A percentile compares a stretch with the other conserved stretches of the same genome.
Evolutionary conservation across 176 grass and related monocot genomes (phyloP).

Genomic region (Cymbopogon citratus): DNA sequence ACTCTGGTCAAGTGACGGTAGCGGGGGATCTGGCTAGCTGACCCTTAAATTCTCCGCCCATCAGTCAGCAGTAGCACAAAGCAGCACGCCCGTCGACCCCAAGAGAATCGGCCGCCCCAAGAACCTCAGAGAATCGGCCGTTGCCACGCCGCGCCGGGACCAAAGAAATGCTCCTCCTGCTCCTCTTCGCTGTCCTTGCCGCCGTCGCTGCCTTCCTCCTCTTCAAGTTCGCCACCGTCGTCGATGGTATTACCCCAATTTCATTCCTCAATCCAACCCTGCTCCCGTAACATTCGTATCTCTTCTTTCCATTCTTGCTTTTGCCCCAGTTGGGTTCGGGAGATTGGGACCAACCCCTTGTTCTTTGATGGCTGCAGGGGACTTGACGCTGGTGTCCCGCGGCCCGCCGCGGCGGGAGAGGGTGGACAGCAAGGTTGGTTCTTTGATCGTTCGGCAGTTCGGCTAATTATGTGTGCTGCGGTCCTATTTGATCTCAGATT

Average conservation of each 20-base stretch:
- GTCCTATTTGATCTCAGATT: neutral
- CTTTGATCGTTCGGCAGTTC: neutral
- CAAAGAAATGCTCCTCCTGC: constrained; percentile 38
- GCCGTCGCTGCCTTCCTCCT: constrained; percentile 32
- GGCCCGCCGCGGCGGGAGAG: constrained; percentile 57
- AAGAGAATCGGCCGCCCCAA: neutral
- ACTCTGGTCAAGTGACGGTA: neutral
- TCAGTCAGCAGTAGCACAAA: neutral
- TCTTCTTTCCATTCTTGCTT: neutral
- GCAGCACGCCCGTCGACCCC: neutral
- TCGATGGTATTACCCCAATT: constrained; percentile 52
- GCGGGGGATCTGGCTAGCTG: neutral
- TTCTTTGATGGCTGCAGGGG: constrained; percentile 41
- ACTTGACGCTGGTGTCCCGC: constrained; percentile 73
- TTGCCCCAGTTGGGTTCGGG: neutral
- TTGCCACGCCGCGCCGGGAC: neutral
- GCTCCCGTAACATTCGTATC: neutral
- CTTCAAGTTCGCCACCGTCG: constrained; percentile 64
- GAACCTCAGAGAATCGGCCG: neutral
- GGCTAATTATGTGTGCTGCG: neutral
- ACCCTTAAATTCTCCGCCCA: neutral
- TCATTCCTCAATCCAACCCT: neutral
- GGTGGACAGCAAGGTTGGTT: constrained; percentile 74
- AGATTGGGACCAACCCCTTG: neutral
- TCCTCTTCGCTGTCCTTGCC: constrained; percentile 37